Base-by-base conservation (phyloP, 2,329 filamentous ascomycete species). In the Venturia asperata region DNA sequence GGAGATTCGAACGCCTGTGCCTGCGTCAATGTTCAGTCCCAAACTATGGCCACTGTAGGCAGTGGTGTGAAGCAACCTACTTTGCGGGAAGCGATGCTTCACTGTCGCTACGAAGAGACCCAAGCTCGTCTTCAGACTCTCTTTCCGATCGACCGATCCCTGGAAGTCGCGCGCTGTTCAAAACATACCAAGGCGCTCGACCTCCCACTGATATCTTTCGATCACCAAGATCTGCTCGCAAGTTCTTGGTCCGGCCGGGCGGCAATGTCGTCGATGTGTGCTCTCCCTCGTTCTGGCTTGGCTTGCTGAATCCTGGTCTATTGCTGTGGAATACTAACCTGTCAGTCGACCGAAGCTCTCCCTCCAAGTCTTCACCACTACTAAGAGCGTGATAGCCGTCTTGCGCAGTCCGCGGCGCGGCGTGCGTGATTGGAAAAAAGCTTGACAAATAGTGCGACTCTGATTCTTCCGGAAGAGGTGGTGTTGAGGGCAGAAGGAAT, bases 181-280 rank as follows among this genome's bases (percentile, higher is more conserved):
- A 58, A n/a, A 58, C 52, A 58, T 58, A 58, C 52, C 52, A 58
- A 58, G 52, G 52, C 52, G 52, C 52, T 58, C 52, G 52, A 58
- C 52, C 30, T 58, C 52, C 30, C 52, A 10, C 52, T 58, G 30
- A 24, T 9, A 34, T 27, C 52, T 37, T 15, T 58, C 21, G 52
- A 58, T 58, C 52, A 9, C 52, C 19, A 15, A 58, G 52, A 37
- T 58, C 52, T 21, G 52, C 3, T 15, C 15, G 5, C 7, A 37
- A 58, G 17, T n/a, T 27, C 27, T 58, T 58, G 7, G 52, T 19
- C n/a, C 17, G 27, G 52, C 52, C 52, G 52, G 52, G 5, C 17
- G 45, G 45, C 15, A 24, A 10, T 47, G 3, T n/a, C 17, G 30
- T 30, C 30, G 49, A 15, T 19, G 5, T 58, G 52, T 58, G 52